These are phyloP conservation scores for Musa troglodytarum DNA, from an alignment of 176 grass and related monocot genomes.

Conservation along the genomic window DNA sequence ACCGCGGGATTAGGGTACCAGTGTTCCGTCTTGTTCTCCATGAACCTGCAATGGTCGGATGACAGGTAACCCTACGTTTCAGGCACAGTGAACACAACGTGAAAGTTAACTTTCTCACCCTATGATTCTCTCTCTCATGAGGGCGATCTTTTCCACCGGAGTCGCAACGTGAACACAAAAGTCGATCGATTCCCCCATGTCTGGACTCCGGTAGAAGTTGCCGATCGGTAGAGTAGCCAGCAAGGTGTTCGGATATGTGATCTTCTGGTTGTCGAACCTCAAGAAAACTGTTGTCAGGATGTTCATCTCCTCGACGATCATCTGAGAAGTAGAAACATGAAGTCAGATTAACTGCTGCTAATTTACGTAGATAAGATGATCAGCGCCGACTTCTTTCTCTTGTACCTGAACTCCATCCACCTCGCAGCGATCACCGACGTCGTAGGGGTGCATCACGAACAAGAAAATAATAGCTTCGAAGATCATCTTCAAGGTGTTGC, in stretches of 20 bases:
- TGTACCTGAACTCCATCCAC: slow-evolving; percentile 69
- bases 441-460: slow-evolving; percentile 89
- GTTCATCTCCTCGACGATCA: slow-evolving; percentile 97
- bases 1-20: slow-evolving; percentile 72
- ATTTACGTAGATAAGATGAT: not conserved
- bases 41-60: slow-evolving; percentile 33
- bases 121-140: slow-evolving; percentile 79
- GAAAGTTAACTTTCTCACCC: slow-evolving; percentile 37
- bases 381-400: not conserved
- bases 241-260: slow-evolving; percentile 71
- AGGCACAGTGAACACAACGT: too few relatives aligned
- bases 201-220: slow-evolving; percentile 89
- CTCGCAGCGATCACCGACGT: slow-evolving; percentile 83
- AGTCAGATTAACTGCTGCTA: not conserved
- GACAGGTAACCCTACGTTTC: too few relatives aligned
- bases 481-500: slow-evolving; percentile 79
- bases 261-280: slow-evolving; percentile 85
- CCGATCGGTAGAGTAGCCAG: slow-evolving; percentile 57
- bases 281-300: slow-evolving; percentile 92
- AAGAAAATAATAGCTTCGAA: slow-evolving; percentile 91
- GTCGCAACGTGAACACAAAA: slow-evolving; percentile 72
- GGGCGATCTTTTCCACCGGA: slow-evolving; percentile 60
- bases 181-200: slow-evolving; percentile 83
- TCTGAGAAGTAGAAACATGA: slow-evolving; percentile 29
- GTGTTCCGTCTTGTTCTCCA: slow-evolving; percentile 90